These are phyloP conservation scores for Diplotaxis tenuifolia DNA, from an alignment of 345 rosid genomes.

Conservation along the genomic window DNA sequence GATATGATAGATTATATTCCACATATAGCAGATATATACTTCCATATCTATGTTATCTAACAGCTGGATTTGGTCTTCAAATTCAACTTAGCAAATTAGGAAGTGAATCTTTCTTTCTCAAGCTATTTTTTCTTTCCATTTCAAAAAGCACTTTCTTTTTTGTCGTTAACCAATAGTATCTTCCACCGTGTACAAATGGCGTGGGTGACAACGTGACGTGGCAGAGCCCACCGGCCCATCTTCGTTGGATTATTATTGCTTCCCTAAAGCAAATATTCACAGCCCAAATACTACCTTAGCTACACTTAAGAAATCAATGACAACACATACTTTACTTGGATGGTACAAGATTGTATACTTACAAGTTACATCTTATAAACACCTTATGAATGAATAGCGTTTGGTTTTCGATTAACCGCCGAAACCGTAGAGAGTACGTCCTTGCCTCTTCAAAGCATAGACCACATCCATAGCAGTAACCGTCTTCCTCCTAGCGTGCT, in stretches of 20 bases:
- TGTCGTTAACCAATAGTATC: neutral
- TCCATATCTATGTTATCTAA: neutral
- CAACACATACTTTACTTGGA: too few relatives aligned
- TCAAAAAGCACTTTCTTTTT: neutral
- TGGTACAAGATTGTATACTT: too few relatives aligned
- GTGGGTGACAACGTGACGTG: slow-evolving; percentile 35
- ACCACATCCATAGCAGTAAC: slow-evolving; percentile 13
- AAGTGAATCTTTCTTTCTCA: neutral
- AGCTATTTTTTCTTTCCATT: neutral
- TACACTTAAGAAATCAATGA: too few relatives aligned
- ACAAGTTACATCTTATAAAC: too few relatives aligned
- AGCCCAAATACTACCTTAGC: too few relatives aligned
- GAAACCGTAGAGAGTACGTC: slow-evolving; percentile 55
- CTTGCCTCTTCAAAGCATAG: slow-evolving; percentile 56
- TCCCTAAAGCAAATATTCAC: too few relatives aligned
- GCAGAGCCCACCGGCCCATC: slow-evolving; percentile 13
- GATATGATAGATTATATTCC: too few relatives aligned
- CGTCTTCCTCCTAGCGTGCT: slow-evolving; percentile 4
- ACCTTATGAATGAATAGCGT: too few relatives aligned
- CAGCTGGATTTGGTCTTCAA: neutral
- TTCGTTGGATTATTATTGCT: slow-evolving; percentile 15
- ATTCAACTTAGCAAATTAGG: slow-evolving; percentile 4
- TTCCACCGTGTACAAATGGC: neutral
- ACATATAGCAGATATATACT: too few relatives aligned
- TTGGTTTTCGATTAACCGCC: slow-evolving; percentile 48